Evolutionary conservation across 768 basidiomycete genomes (phyloP).

Genomic region (Boletus huronensis): DNA sequence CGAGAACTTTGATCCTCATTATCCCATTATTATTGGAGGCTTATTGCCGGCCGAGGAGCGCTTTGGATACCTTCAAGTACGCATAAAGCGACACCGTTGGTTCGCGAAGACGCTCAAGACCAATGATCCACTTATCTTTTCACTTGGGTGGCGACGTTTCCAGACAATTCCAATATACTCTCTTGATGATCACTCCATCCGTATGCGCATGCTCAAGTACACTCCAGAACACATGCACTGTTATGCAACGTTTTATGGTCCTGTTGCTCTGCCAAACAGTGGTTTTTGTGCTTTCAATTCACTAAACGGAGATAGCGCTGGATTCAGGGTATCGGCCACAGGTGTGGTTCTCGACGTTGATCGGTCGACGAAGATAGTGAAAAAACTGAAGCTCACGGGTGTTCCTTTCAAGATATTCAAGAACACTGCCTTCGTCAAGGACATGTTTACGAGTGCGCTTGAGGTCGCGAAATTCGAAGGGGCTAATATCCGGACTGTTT

Average conservation of each 20-base stretch:
- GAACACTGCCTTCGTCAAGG: conserved; percentile 96
- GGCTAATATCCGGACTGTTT: conserved; percentile 92
- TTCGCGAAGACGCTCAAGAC: conserved; percentile 88
- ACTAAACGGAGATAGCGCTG: conserved; percentile 57
- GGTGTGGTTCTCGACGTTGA: conserved; percentile 95
- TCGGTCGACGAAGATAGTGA: conserved; percentile 90
- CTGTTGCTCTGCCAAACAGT: conserved; percentile 86
- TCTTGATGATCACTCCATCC: conserved; percentile 94
- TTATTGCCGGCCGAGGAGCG: conserved; percentile 85
- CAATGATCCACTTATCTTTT: conserved; percentile 94
- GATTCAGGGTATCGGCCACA: conserved; percentile 88
- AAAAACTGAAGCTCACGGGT: conserved; percentile 96
- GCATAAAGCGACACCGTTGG: conserved; percentile 97
- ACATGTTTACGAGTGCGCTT: conserved; percentile 91
- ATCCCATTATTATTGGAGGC: conserved; percentile 91
- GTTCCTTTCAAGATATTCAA: conserved; percentile 97
- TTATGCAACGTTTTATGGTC: conserved; percentile 96
- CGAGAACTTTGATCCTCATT: conserved; percentile 87
- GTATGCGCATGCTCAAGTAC: conserved; percentile 99
- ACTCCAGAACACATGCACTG: conserved; percentile 99
- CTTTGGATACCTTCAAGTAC: conserved; percentile 91
- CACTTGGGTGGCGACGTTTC: conserved; percentile 97
- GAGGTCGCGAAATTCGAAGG: conserved; percentile 99
- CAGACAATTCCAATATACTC: conserved; percentile 95
- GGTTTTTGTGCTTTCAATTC: conserved; percentile 98